Conservation (phyloP, 345 rosid species). For the Lumnitzera racemosa region DNA sequence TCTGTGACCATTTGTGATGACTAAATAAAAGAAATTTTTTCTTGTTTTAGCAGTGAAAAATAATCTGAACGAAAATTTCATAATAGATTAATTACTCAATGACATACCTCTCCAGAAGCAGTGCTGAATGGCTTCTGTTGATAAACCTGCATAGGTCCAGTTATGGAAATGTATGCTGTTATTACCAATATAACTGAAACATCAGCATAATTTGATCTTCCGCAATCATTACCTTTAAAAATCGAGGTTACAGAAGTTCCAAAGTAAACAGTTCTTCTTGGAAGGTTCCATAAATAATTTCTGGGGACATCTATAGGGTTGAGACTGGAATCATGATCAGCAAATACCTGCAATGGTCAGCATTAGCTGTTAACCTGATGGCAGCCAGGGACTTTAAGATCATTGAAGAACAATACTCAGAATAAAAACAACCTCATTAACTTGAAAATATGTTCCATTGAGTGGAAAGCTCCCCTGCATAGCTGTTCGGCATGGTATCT, state of each 20-base stretch:
- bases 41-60: neutral
- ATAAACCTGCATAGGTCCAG: constrained; percentile 36
- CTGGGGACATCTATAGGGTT: constrained; percentile 66
- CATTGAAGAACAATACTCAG: neutral
- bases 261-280: constrained; percentile 60
- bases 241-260: constrained; percentile 74
- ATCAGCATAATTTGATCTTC: no score
- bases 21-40: no score
- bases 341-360: constrained; percentile 45
- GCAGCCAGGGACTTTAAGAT: neutral
- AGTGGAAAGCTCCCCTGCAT: constrained; percentile 97
- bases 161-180: constrained; percentile 9
- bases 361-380: neutral
- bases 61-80: neutral
- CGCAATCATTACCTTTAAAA: constrained; percentile 41
- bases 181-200: constrained; percentile 1
- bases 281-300: constrained; percentile 58
- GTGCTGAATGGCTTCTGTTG: constrained; percentile 52
- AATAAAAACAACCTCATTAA: constrained; percentile 56
- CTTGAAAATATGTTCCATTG: constrained; percentile 96
- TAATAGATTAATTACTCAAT: neutral
- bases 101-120: constrained; percentile 78
- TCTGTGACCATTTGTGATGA: no score
- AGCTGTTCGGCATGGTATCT: constrained; percentile 97
- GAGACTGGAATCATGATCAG: constrained; percentile 65